Evolutionary conservation across 2,329 filamentous ascomycete species (phyloP).

Genomic region (Biscogniauxia marginata): DNA sequence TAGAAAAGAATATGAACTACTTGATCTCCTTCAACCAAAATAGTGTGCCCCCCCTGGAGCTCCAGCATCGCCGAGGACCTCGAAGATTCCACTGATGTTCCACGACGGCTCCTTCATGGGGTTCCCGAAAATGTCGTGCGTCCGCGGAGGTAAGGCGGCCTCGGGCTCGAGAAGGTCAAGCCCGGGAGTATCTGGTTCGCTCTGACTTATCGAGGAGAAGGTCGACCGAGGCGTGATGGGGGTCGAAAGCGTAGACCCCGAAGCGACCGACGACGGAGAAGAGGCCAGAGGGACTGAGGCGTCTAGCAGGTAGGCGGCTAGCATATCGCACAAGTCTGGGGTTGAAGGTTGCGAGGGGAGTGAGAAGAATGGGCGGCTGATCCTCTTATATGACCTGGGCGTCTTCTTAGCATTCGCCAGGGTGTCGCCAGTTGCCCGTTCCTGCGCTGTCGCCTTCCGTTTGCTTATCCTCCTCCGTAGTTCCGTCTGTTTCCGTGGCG

Average conservation of each 20-base stretch:
- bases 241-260: conserved; percentile 11
- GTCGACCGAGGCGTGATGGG: conserved; percentile 16
- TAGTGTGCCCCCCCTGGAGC: neutral
- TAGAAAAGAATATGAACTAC: neutral
- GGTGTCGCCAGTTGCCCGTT: neutral
- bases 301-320: conserved; percentile 23
- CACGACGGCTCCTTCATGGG: conserved; percentile 14
- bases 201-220: conserved; percentile 7
- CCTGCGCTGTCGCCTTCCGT: conserved; percentile 16
- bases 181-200: conserved; percentile 11
- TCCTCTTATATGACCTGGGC: conserved; percentile 24
- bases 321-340: conserved; percentile 19
- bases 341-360: conserved; percentile 14
- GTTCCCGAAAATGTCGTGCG: conserved; percentile 14
- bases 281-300: neutral
- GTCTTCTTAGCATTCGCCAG: conserved; percentile 17
- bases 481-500: conserved; percentile 22
- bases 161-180: conserved; percentile 24
- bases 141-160: conserved; percentile 8
- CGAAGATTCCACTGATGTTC: conserved; percentile 28
- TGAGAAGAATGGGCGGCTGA: conserved; percentile 24
- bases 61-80: conserved; percentile 20
- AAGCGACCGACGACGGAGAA: conserved; percentile 8
- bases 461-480: conserved; percentile 22
- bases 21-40: neutral